Percentiles rank a stretch among this genome's conserved stretches.
These are phyloP conservation scores for Cordyceps militaris DNA, from an alignment of 2,329 filamentous ascomycete genomes.

Conservation along the genomic window DNA sequence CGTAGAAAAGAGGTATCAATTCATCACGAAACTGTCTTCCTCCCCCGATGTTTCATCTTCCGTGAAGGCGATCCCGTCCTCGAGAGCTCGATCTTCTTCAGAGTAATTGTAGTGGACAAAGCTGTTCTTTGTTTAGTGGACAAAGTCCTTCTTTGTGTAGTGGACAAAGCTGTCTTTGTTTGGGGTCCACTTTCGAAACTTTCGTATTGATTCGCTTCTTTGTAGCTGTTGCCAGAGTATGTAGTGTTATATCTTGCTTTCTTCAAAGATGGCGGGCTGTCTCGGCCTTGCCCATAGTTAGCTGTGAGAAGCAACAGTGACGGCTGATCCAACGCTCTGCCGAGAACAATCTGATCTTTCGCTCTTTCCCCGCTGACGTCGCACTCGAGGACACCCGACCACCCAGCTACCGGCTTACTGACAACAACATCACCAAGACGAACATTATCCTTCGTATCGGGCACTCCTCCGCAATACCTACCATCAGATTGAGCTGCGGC, in stretches of 20 bases:
- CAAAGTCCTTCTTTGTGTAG: no score
- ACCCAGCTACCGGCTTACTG: not conserved
- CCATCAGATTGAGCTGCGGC: constrained; percentile 18
- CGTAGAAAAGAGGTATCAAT: no score
- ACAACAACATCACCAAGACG: not conserved
- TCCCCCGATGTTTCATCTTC: no score
- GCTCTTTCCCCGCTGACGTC: not conserved
- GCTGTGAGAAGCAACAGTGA: not conserved
- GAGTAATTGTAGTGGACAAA: no score
- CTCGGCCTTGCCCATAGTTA: not conserved
- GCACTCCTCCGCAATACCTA: not conserved
- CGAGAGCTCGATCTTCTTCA: no score
- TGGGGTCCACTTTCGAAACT: no score
- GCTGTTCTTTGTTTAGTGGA: no score
- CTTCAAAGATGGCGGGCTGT: not conserved
- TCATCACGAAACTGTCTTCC: no score
- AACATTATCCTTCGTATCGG: not conserved
- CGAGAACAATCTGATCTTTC: not conserved
- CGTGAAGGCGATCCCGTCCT: no score
- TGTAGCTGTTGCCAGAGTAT: no score
- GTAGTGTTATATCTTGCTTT: not conserved
- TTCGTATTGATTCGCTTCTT: no score
- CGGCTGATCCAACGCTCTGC: not conserved
- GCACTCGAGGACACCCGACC: not conserved
- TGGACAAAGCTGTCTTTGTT: no score